phyloP scores from a whole-genome alignment of 1,284 basidiomycete genomes.

The Moniliella sp. region DNA sequence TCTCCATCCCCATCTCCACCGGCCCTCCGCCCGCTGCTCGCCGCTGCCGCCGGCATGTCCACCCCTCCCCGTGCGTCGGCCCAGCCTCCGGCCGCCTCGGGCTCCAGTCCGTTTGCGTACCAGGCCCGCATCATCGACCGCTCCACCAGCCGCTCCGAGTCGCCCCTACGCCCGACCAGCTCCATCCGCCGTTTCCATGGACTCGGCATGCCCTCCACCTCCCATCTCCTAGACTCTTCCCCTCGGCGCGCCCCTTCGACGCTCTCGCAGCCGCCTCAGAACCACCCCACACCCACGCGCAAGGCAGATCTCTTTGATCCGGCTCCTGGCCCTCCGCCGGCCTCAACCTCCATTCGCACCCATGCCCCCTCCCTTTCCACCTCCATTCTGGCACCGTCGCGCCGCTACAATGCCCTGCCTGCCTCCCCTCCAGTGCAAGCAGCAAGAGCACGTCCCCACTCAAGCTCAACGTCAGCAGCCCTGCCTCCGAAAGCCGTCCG shows the following conservation, averaged over 20 bases:
- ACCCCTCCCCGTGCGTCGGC: no score
- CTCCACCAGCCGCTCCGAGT: constrained; percentile 5
- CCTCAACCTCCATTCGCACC: no score
- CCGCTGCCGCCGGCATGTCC: no score
- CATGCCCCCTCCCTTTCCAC: no score
- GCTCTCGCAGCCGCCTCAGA: neutral
- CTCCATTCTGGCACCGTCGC: no score
- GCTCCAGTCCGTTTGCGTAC: constrained; percentile 24
- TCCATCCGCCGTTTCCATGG: constrained; percentile 12
- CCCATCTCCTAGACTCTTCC: constrained; percentile 1
- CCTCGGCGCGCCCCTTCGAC: neutral
- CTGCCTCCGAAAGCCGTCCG: constrained; percentile 13
- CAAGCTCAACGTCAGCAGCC: no score
- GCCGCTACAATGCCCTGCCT: no score
- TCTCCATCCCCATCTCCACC: no score
- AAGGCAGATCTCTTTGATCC: neutral
- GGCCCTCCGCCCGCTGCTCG: no score
- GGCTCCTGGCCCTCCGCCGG: constrained; percentile 4
- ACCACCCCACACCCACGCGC: constrained; percentile 2
- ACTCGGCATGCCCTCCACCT: neutral
- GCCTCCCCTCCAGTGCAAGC: no score
- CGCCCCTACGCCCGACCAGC: constrained; percentile 8
- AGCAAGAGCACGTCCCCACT: no score
- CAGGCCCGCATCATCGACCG: constrained; percentile 24
- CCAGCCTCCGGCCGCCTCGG: no score